Conservation (phyloP, 148 eudicot genomes). For the Cornus kousa region DNA sequence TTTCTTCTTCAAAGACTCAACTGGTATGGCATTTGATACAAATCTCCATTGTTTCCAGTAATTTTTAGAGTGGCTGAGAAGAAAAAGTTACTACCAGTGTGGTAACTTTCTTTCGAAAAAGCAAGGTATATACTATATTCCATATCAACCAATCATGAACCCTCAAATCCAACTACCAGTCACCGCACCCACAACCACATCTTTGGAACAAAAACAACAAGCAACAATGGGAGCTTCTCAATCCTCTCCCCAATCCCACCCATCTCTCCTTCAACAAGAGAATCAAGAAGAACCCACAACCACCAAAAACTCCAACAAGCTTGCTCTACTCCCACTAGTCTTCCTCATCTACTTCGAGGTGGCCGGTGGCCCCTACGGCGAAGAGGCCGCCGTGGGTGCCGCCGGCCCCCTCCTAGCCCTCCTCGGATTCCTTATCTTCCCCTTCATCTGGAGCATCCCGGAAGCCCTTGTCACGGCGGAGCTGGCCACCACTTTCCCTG, state of each 20-base stretch:
- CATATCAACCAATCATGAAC: background rate
- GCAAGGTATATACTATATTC: background rate
- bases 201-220: background rate
- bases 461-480: constrained; percentile 64
- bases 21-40: too few species aligned
- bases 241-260: background rate
- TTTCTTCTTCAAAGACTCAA: too few species aligned
- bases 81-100: too few species aligned
- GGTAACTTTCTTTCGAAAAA: too few species aligned
- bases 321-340: constrained; percentile 45
- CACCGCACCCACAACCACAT: background rate
- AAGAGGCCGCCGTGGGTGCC: constrained; percentile 53
- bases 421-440: constrained; percentile 36
- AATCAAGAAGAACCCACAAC: constrained; percentile 7
- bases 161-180: background rate
- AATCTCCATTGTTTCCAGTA: too few species aligned
- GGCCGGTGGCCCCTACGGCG: constrained; percentile 62
- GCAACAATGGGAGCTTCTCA: background rate
- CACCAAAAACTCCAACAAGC: constrained; percentile 23
- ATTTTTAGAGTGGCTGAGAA: too few species aligned
- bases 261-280: constrained; percentile 12
- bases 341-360: constrained; percentile 65
- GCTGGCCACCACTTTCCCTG: constrained; percentile 61
- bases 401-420: constrained; percentile 50
- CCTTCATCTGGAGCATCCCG: constrained; percentile 26